phyloP scores from a whole-genome alignment of 2,329 filamentous ascomycete genomes.

The Sporothrix curviconia region DNA sequence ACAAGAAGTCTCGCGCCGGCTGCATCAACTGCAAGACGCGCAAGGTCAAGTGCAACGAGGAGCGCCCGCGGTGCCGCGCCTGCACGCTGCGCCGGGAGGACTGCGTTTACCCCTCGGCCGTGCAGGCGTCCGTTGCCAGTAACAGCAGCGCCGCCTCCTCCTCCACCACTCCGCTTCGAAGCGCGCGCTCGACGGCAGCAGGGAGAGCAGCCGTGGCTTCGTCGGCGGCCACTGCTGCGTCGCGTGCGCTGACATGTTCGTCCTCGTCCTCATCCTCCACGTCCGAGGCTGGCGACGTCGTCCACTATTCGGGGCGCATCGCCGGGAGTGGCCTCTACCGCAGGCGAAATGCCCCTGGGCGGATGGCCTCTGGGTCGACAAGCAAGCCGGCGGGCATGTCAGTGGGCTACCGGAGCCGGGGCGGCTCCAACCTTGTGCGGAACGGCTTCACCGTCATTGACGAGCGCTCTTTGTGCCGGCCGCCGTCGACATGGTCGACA shows the following conservation, averaged over 20 bases:
- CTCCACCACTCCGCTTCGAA: not conserved
- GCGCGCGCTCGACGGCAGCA: not conserved
- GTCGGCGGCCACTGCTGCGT: not conserved
- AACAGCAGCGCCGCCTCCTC: not conserved
- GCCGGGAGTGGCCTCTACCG: not conserved
- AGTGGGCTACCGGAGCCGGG: not conserved
- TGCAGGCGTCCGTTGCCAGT: not conserved
- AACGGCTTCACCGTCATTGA: conserved; percentile 21
- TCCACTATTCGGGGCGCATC: not conserved
- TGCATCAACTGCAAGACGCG: conserved; percentile 50
- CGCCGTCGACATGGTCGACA: conserved; percentile 36
- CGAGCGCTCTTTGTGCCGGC: conserved; percentile 32
- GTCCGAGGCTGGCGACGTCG: not conserved
- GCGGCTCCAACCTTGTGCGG: conserved; percentile 15
- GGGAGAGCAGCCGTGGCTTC: not conserved
- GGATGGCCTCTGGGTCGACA: not conserved
- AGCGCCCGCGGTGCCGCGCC: conserved; percentile 41
- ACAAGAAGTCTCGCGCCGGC: conserved; percentile 47
- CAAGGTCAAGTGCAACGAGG: conserved; percentile 51
- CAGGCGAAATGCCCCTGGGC: not conserved
- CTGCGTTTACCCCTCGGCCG: conserved; percentile 39
- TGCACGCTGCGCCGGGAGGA: conserved; percentile 42
- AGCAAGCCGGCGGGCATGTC: not conserved
- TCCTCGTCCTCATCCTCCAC: conserved; percentile 10
- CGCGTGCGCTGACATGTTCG: not conserved